Evolutionary conservation across 495 filamentous ascomycete genomes (phyloP), one percentile per base, ranked within the genome.

Genomic region (Talaromyces thailandensis): DNA sequence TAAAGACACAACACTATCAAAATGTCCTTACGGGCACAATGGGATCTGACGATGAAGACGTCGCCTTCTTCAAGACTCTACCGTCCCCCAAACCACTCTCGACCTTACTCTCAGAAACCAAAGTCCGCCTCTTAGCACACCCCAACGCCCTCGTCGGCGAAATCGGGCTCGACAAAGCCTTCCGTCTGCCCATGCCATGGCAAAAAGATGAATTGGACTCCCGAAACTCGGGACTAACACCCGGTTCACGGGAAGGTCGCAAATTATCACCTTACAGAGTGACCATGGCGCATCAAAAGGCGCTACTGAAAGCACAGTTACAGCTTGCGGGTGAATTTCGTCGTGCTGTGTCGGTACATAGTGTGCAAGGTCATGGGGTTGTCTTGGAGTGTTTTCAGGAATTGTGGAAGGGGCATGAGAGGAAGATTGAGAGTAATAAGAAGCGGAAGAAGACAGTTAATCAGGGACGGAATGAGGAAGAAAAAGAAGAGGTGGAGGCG

Each of bases 341-440:
- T 26, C 81, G 93, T 16, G 82, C 92, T 0, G 94, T 93, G 2
- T 93, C 90, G 14, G 79, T 98, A 0, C 94, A 98, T 69, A 92
- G 93, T 25, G 95, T 98, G 16, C 89, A 94, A 70, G 91, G 89
- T 0, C 94, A 97, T 67, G 95, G 94, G 0, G 76, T 86, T 1
- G 67, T 98, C 1, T 88, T 91, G 59, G 90, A 96, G 14, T 80
- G 87, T 1, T 70, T 98, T 24, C 78, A 85, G 58, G 82, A 84
- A 58, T 74, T 90, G 35, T 98, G 93, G 92, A 85, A 85, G 66
- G 94, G 92, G 0, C 81, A 91, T 69, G 92, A 97, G 72, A 85
- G 83, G 65, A 78, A 82, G 48, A 74, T 88, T 2, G 68, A 86
- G 1, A 90, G 89, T 53, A 84, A 83, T 58, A 81, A 86, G 62